A percentile compares a stretch with the other conserved stretches of the same genome.
Conservation (phyloP, 2,329 filamentous ascomycete species). For the Apiospora rasikravindrae region DNA sequence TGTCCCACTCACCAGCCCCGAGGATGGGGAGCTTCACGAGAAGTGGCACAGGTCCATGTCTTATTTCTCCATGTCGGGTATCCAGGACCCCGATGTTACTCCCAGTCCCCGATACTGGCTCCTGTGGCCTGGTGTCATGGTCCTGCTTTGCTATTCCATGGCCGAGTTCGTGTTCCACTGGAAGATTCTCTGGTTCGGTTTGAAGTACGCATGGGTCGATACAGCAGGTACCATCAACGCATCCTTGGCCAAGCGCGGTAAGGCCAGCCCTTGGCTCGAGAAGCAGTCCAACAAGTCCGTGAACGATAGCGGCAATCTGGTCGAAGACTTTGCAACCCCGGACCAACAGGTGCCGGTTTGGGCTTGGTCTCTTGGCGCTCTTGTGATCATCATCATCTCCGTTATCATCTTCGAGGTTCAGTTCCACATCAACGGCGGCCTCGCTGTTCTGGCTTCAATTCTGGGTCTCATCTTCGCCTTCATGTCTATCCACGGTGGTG, state of each 20-base stretch:
- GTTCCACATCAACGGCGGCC: conserved; percentile 53
- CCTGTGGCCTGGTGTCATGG: conserved; percentile 49
- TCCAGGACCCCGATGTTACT: neutral
- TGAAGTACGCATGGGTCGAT: conserved; percentile 55
- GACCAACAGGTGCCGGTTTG: conserved; percentile 49
- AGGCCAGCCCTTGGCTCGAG: conserved; percentile 33
- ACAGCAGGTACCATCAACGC: conserved; percentile 48
- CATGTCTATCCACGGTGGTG: conserved; percentile 55
- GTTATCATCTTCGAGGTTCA: conserved; percentile 48
- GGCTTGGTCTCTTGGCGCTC: conserved; percentile 49
- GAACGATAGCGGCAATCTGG: conserved; percentile 8
- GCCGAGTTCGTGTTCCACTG: conserved; percentile 38
- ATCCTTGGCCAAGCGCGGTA: conserved; percentile 46
- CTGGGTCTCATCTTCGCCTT: conserved; percentile 58
- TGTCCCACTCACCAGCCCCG: conserved; percentile 26
- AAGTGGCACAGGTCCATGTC: neutral
- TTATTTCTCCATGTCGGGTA: conserved; percentile 15
- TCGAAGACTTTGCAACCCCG: conserved; percentile 27
- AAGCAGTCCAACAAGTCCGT: conserved; percentile 6
- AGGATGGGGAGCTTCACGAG: neutral
- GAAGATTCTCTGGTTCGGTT: conserved; percentile 44
- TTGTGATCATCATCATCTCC: conserved; percentile 50
- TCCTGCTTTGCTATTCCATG: conserved; percentile 47
- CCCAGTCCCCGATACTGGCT: conserved; percentile 37
- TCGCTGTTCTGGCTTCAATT: conserved; percentile 53